Evolutionary conservation across 768 basidiomycete genomes (phyloP), one percentile per base, ranked within the genome.

Genomic region (Trametes meyenii): DNA sequence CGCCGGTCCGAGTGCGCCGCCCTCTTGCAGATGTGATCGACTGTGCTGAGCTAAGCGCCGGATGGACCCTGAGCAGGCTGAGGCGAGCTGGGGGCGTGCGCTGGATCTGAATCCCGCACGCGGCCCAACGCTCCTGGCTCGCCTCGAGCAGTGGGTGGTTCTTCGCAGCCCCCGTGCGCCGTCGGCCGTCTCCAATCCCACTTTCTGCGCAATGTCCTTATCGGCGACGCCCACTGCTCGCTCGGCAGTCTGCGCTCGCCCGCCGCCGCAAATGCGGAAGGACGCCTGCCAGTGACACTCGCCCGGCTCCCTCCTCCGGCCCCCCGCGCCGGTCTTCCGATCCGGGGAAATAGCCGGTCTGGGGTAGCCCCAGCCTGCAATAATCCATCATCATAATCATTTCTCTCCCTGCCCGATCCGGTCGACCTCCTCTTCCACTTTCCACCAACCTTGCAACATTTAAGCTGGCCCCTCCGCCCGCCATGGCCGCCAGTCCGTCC

Each of bases 1-100:
- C 50, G 63, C 60, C 77, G 75, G 77, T 64, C 75, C 77, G 76
- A 62, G 29, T 33, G 29, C 29, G 29, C 29, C 29, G 29, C 29
- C 17, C 35, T 29, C 39, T 74, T 76, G 73, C 58, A 26, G 19
- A 43, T 50, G 46, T 67, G 66, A 67, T 67, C 63, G 68, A 58
- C 55, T 33, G 29, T 36, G 63, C 38, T 66, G 51, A 62, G 36
- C 50, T 66, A 48, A 61, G 49, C 55, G 29, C 29, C 29, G 29
- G 29, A 33, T n/a, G 29, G 29, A 33, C 29, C 29, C 29, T 33
- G 50, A 29, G 55, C 50, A 54, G 53, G n/a, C n/a, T n/a, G n/a
- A n/a, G n/a, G n/a, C n/a, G n/a, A n/a, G n/a, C n/a, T n/a, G n/a
- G n/a, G n/a, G 53, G 53, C 55, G 57, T 44, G 29, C 50, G 13